These are phyloP conservation scores for Magnusiomyces sp. DNA, from an alignment of 1,139 yeast genomes.

Conservation along the genomic window DNA sequence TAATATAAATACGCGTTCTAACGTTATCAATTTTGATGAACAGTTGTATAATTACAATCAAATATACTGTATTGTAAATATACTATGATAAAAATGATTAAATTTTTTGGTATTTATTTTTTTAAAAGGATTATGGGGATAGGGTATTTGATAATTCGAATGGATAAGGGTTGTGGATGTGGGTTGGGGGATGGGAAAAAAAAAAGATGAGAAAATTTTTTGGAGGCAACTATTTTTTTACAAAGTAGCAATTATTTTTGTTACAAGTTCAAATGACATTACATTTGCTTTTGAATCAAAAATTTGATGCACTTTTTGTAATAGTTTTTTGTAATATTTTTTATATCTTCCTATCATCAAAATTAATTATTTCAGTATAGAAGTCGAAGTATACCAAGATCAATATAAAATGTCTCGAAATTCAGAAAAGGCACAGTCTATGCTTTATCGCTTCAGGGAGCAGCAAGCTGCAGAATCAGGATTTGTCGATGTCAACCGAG, in stretches of 20 bases:
- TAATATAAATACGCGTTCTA: too few relatives aligned
- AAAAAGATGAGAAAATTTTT: neutral
- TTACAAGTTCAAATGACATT: neutral
- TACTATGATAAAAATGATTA: too few relatives aligned
- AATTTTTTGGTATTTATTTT: too few relatives aligned
- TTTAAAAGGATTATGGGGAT: neutral
- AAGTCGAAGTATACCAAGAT: too few relatives aligned
- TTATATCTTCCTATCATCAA: neutral
- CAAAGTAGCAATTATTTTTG: neutral
- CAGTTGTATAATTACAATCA: too few relatives aligned
- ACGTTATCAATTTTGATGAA: too few relatives aligned
- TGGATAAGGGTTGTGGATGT: neutral
- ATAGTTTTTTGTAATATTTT: neutral
- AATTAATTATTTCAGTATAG: neutral
- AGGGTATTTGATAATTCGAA: neutral
- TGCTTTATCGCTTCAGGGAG: slow-evolving; percentile 56
- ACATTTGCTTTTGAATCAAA: neutral
- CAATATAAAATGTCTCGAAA: slow-evolving; percentile 54
- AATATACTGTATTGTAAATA: too few relatives aligned
- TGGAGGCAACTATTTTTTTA: neutral
- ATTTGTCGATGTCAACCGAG: slow-evolving; percentile 41
- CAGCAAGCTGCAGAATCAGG: slow-evolving; percentile 54
- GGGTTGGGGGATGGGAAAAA: slow-evolving; percentile 11
- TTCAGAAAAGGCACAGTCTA: slow-evolving; percentile 65
- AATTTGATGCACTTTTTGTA: neutral